phyloP scores from a whole-genome alignment of 345 rosid genomes.

The Populus ilicifolia region DNA sequence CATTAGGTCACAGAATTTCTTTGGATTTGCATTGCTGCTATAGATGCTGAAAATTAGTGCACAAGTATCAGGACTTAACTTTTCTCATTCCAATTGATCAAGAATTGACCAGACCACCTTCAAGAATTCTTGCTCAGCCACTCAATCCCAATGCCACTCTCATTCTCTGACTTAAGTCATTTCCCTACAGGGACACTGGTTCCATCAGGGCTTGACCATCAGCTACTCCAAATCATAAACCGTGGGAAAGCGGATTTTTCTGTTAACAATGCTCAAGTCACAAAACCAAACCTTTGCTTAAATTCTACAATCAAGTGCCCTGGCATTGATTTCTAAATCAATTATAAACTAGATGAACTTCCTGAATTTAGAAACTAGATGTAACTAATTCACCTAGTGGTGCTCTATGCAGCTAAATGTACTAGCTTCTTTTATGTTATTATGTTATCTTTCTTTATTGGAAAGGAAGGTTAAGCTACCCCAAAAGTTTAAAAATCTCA shows the following conservation, averaged over 20 bases:
- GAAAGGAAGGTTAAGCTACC: too few relatives aligned
- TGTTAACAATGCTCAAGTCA: constrained; percentile 7
- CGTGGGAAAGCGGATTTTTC: not conserved
- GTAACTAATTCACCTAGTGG: not conserved
- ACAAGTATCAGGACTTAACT: constrained; percentile 10
- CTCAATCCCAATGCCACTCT: constrained; percentile 15
- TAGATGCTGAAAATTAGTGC: constrained; percentile 8
- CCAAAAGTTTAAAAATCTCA: too few relatives aligned
- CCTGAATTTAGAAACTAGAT: not conserved
- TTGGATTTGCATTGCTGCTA: constrained; percentile 16
- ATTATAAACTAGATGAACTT: not conserved
- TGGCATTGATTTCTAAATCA: constrained; percentile 2
- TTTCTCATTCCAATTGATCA: constrained; percentile 13
- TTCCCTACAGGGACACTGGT: constrained; percentile 11
- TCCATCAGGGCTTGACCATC: constrained; percentile 3
- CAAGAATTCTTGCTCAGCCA: constrained; percentile 12
- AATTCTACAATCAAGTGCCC: constrained; percentile 14
- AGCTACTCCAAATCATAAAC: constrained; percentile 6
- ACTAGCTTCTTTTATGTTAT: not conserved
- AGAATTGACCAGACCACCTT: constrained; percentile 9
- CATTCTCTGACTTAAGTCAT: constrained; percentile 7
- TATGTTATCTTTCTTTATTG: too few relatives aligned
- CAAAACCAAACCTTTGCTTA: constrained; percentile 7
- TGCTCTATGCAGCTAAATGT: not conserved
- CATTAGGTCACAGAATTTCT: constrained; percentile 15